Base-by-base conservation (phyloP, 805 yeast genomes). In the Wickerhamomyces subpelliculosus region DNA sequence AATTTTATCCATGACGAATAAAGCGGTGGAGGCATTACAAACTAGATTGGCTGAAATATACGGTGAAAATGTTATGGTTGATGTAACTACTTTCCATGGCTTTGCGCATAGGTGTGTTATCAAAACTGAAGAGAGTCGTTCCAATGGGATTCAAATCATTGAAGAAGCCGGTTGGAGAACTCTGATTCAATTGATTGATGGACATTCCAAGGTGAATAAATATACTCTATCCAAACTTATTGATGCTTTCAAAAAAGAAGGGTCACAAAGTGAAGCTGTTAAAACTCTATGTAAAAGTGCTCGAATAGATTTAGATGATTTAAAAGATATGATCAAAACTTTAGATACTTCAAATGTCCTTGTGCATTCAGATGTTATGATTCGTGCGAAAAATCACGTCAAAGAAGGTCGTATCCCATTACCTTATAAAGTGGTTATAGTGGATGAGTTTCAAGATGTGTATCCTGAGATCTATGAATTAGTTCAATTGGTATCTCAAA, bases 371-470 rank as follows among this genome's bases (percentile, higher is more conserved):
- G 50, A 55, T 40, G 27, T 48, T 49, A 25, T 44, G 38, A 6
- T 47, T 36, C 34, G 54, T 64, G 32, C 60, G 64, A 51, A 49
- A 54, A 19, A 57, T 53, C 43, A 72, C 46, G 36, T 61, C 1
- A n/a, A 33, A 4, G 48, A 57, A 0, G 57, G 57, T 1, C 47
- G 41, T 10, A 44, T 51, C 14, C 26, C 48, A 8, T 27, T 42
- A 2, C 43, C 51, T 4, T 60, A 57, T 44, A 65, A 66, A 36
- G 61, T 67, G 2, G 65, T 80, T 0, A 55, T 84, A 1, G 77
- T 83, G 11, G 90, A 84, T 58, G 90, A 84, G 52, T 79, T 78
- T 49, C 90, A 84, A 52, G 90, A 84, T 55, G 65, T 82, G 52
- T 73, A 78, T 44, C 70, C 72, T 0, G 65, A 64, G 9, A 58